Base-by-base conservation (phyloP, 2,329 filamentous ascomycete genomes). In the Ophiostoma ulmi region DNA sequence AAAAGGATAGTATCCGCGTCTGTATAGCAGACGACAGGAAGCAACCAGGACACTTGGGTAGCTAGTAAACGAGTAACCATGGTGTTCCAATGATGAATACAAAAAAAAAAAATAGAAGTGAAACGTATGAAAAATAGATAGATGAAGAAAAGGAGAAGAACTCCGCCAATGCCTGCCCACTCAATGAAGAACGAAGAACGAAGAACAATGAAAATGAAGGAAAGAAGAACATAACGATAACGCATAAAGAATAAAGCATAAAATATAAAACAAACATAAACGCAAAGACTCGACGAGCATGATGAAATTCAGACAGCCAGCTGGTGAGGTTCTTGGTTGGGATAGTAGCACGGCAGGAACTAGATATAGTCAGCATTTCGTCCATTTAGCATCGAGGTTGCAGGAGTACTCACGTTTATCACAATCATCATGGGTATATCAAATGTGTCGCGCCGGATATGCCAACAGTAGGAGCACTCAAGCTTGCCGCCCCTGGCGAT, bases 381-480 rank as follows among this genome's bases (percentile, higher is more conserved):
- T 31, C 31, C 31, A 63, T 69, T 6, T 5, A 58, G 14, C 44
- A 26, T 31, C 31, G 31, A 31, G 31, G 31, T 31, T 3, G 31
- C 31, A 31, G 31, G 44, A 5, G 7, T 10, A 90, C 94, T 90
- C 80, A 97, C 95, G 82, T 97, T 97, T 84, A 98, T 94, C 77
- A 97, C 92, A 80, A 98, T 96, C 82, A 98, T 85, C 93, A 97
- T 97, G 31, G 95, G 95, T 80, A 98, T 97, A 81, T 98, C 94
- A 82, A 98, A 98, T 58, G 95, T 92, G 80, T 99, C 95, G 74
- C 94, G 86, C 82, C 97, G 97, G 73, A 98, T 94, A 74, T 92
- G 94, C 94, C 94, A 98, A 82, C 92, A 97, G 81, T 96, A 97
- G 76, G 91, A 93, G 82, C 94, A 97, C 78, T 97, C 92, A 71